A percentile compares a stretch with the other conserved stretches of the same genome.
phyloP scores from a whole-genome alignment of 192 early-diverging fungal species.

The Coemansia sp. region DNA sequence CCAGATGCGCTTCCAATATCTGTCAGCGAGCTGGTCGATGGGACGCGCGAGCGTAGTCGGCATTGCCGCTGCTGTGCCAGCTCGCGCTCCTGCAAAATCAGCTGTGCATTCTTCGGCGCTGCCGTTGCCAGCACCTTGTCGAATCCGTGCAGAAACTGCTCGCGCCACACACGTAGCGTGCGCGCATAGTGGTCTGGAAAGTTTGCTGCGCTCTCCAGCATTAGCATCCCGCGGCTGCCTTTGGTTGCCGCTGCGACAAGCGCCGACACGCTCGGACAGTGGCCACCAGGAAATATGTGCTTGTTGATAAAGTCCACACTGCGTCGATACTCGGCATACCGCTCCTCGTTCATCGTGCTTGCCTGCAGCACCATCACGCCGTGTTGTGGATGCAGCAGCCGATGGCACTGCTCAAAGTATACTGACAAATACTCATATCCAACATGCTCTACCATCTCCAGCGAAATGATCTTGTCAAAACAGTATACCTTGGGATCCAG shows the following conservation, averaged over 20 bases:
- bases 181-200: constrained; percentile 71
- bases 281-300: constrained; percentile 76
- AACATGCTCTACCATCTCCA: constrained; percentile 79
- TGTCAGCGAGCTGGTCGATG: constrained; percentile 19
- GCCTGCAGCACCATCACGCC: constrained; percentile 63
- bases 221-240: constrained; percentile 57
- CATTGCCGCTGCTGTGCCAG: background rate
- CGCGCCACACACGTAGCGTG: constrained; percentile 68
- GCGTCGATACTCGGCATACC: constrained; percentile 59
- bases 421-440: constrained; percentile 62
- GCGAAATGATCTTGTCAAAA: constrained; percentile 68
- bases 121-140: constrained; percentile 41
- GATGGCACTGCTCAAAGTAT: constrained; percentile 63
- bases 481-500: constrained; percentile 57
- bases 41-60: background rate
- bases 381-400: constrained; percentile 56
- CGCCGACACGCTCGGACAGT: constrained; percentile 65
- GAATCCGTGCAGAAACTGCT: constrained; percentile 59
- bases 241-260: constrained; percentile 55
- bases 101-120: constrained; percentile 25
- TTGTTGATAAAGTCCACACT: constrained; percentile 70
- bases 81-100: constrained; percentile 51
- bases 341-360: constrained; percentile 69
- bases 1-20: constrained; percentile 2
- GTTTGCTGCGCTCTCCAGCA: constrained; percentile 60